phyloP scores from a whole-genome alignment of 169 alveolate genomes.

The Amoebophrya sp. region DNA sequence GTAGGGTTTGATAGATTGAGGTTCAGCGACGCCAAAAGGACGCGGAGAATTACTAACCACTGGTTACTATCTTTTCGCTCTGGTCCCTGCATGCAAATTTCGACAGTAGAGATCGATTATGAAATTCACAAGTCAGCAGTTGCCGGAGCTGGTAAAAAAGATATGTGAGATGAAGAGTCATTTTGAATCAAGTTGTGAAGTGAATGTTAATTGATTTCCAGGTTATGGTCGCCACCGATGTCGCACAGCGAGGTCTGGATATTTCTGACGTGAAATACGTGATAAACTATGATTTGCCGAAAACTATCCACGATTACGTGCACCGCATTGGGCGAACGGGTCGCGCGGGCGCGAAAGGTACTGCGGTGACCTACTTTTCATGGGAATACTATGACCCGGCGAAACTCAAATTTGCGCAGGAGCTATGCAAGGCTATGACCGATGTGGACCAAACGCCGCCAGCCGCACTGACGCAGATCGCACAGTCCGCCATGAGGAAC shows the following conservation, averaged over 20 bases:
- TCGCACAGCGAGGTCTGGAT: slow-evolving; percentile 95
- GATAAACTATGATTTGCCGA: slow-evolving; percentile 96
- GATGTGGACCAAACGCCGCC: neutral
- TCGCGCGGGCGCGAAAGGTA: neutral
- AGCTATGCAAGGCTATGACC: neutral
- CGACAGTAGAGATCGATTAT: too few species aligned
- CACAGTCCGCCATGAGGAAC: neutral
- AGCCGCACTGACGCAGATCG: neutral
- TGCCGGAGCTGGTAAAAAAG: too few species aligned
- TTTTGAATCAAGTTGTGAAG: too few species aligned
- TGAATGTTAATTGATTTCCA: too few species aligned
- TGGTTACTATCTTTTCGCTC: too few species aligned
- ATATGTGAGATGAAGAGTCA: too few species aligned
- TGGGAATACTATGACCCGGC: neutral
- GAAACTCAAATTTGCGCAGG: neutral
- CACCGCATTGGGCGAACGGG: slow-evolving; percentile 67
- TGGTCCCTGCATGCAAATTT: too few species aligned
- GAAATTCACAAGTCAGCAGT: too few species aligned
- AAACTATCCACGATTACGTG: slow-evolving; percentile 85
- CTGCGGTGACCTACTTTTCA: neutral
- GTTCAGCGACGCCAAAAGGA: too few species aligned
- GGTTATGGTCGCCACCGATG: slow-evolving; percentile 94
- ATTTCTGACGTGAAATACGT: slow-evolving; percentile 85
- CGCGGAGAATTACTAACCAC: too few species aligned
- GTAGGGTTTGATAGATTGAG: too few species aligned